Evolutionary conservation across 805 yeast genomes (phyloP), one percentile per base, ranked within the genome.

Genomic region (Geotrichum ghanense): DNA sequence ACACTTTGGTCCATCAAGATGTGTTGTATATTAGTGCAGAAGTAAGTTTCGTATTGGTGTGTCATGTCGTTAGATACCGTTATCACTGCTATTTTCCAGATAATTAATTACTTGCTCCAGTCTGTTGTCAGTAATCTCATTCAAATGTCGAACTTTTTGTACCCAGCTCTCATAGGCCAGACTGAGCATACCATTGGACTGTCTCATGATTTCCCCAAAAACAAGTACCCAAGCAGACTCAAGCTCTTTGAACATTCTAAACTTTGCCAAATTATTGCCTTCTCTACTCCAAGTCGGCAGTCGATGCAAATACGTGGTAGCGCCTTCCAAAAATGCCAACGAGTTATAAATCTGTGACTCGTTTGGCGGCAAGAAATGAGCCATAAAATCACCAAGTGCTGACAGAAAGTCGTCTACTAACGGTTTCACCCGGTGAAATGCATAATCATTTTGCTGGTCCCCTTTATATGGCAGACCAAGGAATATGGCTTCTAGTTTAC

Each of bases 381-480:
- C 67, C 3, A 84, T 79, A 59, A 81, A 85, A 61, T 86, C 95
- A 16, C 83, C 76, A 46, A 87, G 66, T 20, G 85, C 78, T 51
- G 72, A 70, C 50, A 83, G 72, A 54, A 86, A 84, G 53, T 83
- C 92, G 49, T 75, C 74, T 51, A 84, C 72, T 48, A 69, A 64
- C 4, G 82, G 75, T 56, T 83, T 78, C 31, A 87, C 83, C 48
- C 95, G 70, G 48, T 83, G 64, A 60, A 77, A 86, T 3, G 89
- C 78, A 58, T 86, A 86, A 61, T 86, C 95, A 42, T 83, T 76
- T 31, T 74, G 69, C 7, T 73, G 69, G 54, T 83, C 88, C 51
- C 85, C 86, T 53, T 80, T 79, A 61, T 83, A 85, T 1, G 95
- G 95, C 52, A 87, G 63, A 49, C 73, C 70, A 7, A 61, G 60